A percentile compares a stretch with the other conserved stretches of the same genome.
These are phyloP conservation scores for Plasmodium blacklocki DNA, from an alignment of 169 alveolate species.

Conservation along the genomic window DNA sequence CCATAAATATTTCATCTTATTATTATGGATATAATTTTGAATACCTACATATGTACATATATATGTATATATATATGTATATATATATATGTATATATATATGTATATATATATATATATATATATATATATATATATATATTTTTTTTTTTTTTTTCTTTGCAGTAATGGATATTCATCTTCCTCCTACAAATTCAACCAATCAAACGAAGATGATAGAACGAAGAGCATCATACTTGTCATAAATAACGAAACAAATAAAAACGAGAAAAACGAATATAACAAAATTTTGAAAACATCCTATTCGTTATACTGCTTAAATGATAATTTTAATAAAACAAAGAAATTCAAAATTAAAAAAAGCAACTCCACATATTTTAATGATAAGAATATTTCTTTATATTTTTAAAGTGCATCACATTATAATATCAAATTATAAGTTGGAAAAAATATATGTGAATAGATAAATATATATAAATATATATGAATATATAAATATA, in stretches of 20 bases:
- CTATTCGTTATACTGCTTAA: not conserved
- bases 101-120: no score
- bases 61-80: not conserved
- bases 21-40: no score
- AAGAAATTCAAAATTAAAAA: not conserved
- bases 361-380: conserved; percentile 57
- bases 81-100: not conserved
- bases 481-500: no score
- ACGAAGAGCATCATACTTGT: no score
- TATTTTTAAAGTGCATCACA: conserved; percentile 13
- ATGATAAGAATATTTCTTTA: conserved; percentile 17
- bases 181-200: no score
- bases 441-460: not conserved
- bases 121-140: conserved; percentile 2
- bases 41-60: no score
- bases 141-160: not conserved
- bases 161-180: no score
- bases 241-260: no score
- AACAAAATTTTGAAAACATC: not conserved
- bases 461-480: no score
- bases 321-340: not conserved
- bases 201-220: no score
- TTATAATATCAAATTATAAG: no score
- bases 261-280: not conserved
- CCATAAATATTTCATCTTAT: no score